A percentile compares a stretch with the other conserved stretches of the same genome.
phyloP scores from a whole-genome alignment of 257 asterid genomes.

The Phtheirospermum japonicum region DNA sequence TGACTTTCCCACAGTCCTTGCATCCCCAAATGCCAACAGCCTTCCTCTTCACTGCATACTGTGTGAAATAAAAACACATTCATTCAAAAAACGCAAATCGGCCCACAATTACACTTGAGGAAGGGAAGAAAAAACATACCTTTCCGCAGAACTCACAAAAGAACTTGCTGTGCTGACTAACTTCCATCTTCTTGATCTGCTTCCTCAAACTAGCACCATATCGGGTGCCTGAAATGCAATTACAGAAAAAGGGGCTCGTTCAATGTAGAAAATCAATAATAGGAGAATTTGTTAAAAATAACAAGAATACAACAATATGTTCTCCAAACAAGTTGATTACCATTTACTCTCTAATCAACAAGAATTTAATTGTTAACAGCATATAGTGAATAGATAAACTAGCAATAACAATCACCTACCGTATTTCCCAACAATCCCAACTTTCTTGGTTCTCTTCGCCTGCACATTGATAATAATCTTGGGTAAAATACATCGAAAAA shows the following conservation, averaged over 20 bases:
- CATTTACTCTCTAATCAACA: background rate
- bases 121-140: constrained; percentile 28
- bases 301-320: no score
- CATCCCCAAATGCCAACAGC: constrained; percentile 72
- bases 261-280: background rate
- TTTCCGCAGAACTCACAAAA: constrained; percentile 68
- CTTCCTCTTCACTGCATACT: constrained; percentile 70
- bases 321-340: no score
- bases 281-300: no score
- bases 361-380: no score
- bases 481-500: background rate
- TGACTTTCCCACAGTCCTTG: constrained; percentile 68
- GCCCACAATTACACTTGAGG: no score
- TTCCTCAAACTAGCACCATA: constrained; percentile 77
- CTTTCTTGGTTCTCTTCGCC: constrained; percentile 94
- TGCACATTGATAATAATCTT: constrained; percentile 28
- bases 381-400: no score
- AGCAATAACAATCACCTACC: constrained; percentile 37
- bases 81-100: background rate
- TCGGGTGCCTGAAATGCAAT: constrained; percentile 46
- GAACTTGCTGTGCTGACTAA: constrained; percentile 61
- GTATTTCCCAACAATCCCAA: constrained; percentile 82
- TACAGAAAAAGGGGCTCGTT: background rate
- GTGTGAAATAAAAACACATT: constrained; percentile 1
- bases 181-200: constrained; percentile 67